phyloP scores from a whole-genome alignment of 768 basidiomycete genomes.

The Lyophyllum decastes region DNA sequence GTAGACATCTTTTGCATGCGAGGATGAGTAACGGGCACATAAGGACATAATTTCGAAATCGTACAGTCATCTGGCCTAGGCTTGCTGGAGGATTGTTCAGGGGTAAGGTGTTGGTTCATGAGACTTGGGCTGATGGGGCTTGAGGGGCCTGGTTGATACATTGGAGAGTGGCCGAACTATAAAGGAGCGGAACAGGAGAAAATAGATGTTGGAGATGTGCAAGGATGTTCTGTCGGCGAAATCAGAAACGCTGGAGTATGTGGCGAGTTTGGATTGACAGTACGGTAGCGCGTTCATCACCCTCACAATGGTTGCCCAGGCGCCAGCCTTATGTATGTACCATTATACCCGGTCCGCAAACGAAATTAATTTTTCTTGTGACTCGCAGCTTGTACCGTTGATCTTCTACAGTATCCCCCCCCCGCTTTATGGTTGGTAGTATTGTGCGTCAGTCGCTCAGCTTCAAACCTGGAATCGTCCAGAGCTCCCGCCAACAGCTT shows the following conservation, averaged over 20 bases:
- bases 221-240: constrained; percentile 10
- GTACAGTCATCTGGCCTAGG: constrained; percentile 47
- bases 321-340: constrained; percentile 2
- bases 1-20: constrained; percentile 76
- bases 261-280: constrained; percentile 10
- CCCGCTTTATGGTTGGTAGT: no score
- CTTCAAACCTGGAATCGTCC: no score
- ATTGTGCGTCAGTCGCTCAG: no score
- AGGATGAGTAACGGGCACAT: constrained; percentile 7
- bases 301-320: constrained; percentile 34
- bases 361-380: constrained; percentile 2
- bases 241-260: constrained; percentile 5
- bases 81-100: constrained; percentile 38
- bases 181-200: constrained; percentile 9
- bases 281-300: constrained; percentile 19
- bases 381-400: no score
- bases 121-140: constrained; percentile 28
- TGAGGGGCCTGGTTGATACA: constrained; percentile 43
- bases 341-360: background rate
- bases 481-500: no score
- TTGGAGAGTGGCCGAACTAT: constrained; percentile 15
- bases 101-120: constrained; percentile 32
- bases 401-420: no score
- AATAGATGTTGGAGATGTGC: constrained; percentile 17
- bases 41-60: constrained; percentile 12